Percentiles rank a stretch among this genome's conserved stretches.
phyloP scores from a whole-genome alignment of 768 basidiomycete species.

The Rhodocollybia butyracea region DNA sequence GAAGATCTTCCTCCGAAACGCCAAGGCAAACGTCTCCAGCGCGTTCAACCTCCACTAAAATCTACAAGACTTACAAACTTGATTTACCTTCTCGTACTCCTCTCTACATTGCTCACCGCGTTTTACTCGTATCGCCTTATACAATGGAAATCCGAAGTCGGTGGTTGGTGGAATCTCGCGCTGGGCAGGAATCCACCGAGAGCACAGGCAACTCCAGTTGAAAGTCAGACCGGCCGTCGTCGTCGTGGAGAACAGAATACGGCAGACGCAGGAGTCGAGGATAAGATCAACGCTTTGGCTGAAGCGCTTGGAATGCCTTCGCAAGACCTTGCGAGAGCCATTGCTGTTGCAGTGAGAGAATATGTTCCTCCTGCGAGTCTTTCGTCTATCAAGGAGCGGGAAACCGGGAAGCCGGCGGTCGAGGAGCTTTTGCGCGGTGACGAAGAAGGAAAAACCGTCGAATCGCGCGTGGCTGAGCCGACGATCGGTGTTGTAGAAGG shows the following conservation, averaged over 20 bases:
- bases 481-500: conserved; percentile 24
- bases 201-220: conserved; percentile 9
- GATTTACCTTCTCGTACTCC: conserved; percentile 6
- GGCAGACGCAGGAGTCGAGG: conserved; percentile 39
- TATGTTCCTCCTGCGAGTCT: conserved; percentile 60
- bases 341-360: conserved; percentile 56
- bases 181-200: conserved; percentile 33
- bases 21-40: conserved; percentile 2
- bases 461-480: conserved; percentile 6
- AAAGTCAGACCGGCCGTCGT: conserved; percentile 4
- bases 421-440: conserved; percentile 31
- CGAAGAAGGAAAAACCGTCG: conserved; percentile 14
- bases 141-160: conserved; percentile 49
- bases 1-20: conserved; percentile 3
- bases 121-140: conserved; percentile 51
- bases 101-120: conserved; percentile 32
- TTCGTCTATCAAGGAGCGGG: conserved; percentile 48
- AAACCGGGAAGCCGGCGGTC: conserved; percentile 40
- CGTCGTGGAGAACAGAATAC: conserved; percentile 5
- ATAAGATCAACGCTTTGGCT: conserved; percentile 57
- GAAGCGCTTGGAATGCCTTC: conserved; percentile 59
- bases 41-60: background rate
- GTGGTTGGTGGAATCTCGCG: conserved; percentile 60
- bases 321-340: conserved; percentile 58
- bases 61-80: background rate